Percentiles rank a stretch among this genome's conserved stretches.
Conservation (phyloP, 352 stramenopile genomes). For the Albugo candida region DNA sequence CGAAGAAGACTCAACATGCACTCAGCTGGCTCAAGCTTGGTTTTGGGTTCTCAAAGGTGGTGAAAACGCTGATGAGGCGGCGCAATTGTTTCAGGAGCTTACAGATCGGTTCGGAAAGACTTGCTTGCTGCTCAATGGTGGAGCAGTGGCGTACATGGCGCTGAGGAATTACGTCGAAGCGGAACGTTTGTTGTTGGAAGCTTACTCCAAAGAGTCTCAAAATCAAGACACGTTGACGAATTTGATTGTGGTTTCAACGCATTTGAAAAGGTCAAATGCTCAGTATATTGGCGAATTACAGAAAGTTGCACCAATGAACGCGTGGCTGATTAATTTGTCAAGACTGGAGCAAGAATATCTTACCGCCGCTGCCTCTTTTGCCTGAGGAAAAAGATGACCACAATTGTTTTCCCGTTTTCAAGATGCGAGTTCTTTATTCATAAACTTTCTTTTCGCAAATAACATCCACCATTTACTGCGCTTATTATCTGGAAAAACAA, state of each 20-base stretch:
- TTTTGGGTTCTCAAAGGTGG: slow-evolving; percentile 65
- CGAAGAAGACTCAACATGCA: slow-evolving; percentile 93
- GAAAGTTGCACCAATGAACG: slow-evolving; percentile 43
- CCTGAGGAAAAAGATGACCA: not conserved
- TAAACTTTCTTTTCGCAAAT: slow-evolving; percentile 88
- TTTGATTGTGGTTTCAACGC: slow-evolving; percentile 77
- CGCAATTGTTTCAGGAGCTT: slow-evolving; percentile 85
- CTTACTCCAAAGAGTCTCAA: slow-evolving; percentile 56
- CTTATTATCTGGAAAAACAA: slow-evolving; percentile 65
- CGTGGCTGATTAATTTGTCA: slow-evolving; percentile 52
- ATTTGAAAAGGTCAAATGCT: slow-evolving; percentile 74
- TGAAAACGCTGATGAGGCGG: slow-evolving; percentile 75
- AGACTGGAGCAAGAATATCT: slow-evolving; percentile 46
- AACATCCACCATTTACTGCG: slow-evolving; percentile 91
- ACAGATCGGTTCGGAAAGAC: slow-evolving; percentile 88
- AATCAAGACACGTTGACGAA: slow-evolving; percentile 91
- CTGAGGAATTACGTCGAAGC: slow-evolving; percentile 81
- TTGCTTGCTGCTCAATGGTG: slow-evolving; percentile 82
- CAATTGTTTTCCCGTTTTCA: not conserved
- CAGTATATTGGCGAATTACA: slow-evolving; percentile 69
- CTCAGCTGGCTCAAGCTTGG: slow-evolving; percentile 85
- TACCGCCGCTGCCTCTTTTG: slow-evolving; percentile 41
- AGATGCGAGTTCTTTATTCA: slow-evolving; percentile 69
- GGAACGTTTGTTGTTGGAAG: slow-evolving; percentile 76
- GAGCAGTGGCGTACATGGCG: slow-evolving; percentile 82